These are phyloP conservation scores for Margaritispora aquatica DNA, from an alignment of 495 filamentous ascomycete genomes.

Conservation along the genomic window DNA sequence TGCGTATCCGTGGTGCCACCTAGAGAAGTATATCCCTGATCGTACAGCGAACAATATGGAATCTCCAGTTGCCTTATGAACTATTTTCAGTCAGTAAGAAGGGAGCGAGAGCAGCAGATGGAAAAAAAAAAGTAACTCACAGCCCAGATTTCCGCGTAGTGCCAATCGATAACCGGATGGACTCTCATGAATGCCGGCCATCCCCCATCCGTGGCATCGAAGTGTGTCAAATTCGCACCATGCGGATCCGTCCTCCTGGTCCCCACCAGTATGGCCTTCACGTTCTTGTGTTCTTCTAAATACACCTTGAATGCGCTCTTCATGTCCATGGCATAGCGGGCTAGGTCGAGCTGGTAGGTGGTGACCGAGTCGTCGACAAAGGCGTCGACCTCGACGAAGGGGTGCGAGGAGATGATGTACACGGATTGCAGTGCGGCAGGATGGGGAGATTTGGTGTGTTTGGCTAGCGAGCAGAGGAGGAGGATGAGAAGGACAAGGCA, in stretches of 20 bases:
- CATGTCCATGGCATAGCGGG: conserved; percentile 74
- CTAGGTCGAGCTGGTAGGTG: conserved; percentile 70
- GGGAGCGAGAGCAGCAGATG: not conserved
- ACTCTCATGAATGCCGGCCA: conserved; percentile 93
- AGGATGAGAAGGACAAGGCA: conserved; percentile 38
- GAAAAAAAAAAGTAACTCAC: conserved; percentile 37
- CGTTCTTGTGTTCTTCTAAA: conserved; percentile 48
- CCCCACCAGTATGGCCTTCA: conserved; percentile 88
- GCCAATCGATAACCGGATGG: conserved; percentile 96
- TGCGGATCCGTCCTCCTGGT: conserved; percentile 91
- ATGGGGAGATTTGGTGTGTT: conserved; percentile 21
- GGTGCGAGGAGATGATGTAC: conserved; percentile 75
- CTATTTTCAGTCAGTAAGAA: conserved; percentile 31
- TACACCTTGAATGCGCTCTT: conserved; percentile 72
- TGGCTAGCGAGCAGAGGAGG: conserved; percentile 19
- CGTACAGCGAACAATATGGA: conserved; percentile 80
- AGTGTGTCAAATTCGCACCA: conserved; percentile 66
- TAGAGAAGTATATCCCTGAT: conserved; percentile 72
- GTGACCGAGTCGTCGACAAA: conserved; percentile 63
- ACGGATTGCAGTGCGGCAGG: conserved; percentile 61
- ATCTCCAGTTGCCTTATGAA: conserved; percentile 78
- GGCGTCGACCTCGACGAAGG: conserved; percentile 77
- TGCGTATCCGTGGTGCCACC: conserved; percentile 87
- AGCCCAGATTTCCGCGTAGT: conserved; percentile 91
- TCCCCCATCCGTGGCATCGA: conserved; percentile 78